phyloP scores from a whole-genome alignment of 192 early-diverging fungal genomes.

The Podila epigama region DNA sequence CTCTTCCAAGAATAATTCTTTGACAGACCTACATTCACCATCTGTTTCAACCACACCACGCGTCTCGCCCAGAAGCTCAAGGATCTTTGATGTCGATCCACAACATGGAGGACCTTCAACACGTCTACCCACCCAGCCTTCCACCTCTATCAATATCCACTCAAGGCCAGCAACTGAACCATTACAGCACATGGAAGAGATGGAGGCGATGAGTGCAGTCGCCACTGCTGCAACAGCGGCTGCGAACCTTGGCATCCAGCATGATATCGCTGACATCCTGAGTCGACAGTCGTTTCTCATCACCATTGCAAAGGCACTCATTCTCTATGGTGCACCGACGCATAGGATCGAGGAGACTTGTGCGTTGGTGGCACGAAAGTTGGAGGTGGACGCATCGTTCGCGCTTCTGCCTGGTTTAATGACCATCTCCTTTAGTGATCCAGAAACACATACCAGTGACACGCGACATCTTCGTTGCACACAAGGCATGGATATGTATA shows the following conservation, averaged over 20 bases:
- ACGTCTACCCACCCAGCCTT: slow-evolving; percentile 30
- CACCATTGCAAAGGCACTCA: slow-evolving; percentile 67
- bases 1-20: slow-evolving; percentile 37
- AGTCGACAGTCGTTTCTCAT: slow-evolving; percentile 72
- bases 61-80: slow-evolving; percentile 32
- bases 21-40: slow-evolving; percentile 18
- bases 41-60: slow-evolving; percentile 23
- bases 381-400: slow-evolving; percentile 73
- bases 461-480: slow-evolving; percentile 70
- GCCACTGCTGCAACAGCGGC: slow-evolving; percentile 16
- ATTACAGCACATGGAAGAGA: slow-evolving; percentile 26
- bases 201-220: slow-evolving; percentile 33
- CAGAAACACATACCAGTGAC: slow-evolving; percentile 78
- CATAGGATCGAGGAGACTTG: slow-evolving; percentile 71
- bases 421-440: slow-evolving; percentile 77
- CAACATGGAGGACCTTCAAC: background rate
- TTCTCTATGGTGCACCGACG: slow-evolving; percentile 72
- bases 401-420: slow-evolving; percentile 75
- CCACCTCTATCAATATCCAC: slow-evolving; percentile 14
- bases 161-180: background rate
- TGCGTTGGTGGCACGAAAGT: slow-evolving; percentile 38
- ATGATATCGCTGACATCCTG: slow-evolving; percentile 71
- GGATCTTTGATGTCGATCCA: slow-evolving; percentile 30
- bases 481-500: slow-evolving; percentile 72
- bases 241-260: slow-evolving; percentile 30